These are phyloP conservation scores for Phialophora verrucosa DNA, from an alignment of 2,329 filamentous ascomycete species.

Conservation along the genomic window DNA sequence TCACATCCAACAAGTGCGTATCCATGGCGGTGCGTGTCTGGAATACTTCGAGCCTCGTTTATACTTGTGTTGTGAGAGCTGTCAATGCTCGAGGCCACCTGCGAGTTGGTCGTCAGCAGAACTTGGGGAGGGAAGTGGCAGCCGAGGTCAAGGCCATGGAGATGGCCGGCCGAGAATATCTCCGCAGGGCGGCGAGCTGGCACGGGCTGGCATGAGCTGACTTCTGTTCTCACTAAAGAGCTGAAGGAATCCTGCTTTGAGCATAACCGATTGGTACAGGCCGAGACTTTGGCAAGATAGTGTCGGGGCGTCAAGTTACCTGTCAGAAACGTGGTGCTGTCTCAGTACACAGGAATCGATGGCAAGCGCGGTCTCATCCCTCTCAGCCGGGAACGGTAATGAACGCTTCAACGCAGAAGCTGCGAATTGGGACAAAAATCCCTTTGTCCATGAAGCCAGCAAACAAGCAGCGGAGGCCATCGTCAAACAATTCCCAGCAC, in stretches of 20 bases:
- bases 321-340: not conserved
- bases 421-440: constrained; percentile 61
- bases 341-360: constrained; percentile 17
- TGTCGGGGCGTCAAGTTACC: no score
- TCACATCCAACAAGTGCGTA: not conserved
- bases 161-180: not conserved
- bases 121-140: not conserved
- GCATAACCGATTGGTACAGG: not conserved
- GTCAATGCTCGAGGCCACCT: not conserved
- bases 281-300: not conserved
- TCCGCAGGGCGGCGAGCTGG: constrained; percentile 2
- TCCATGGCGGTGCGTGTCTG: not conserved
- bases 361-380: constrained; percentile 36
- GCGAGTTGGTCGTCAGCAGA: not conserved
- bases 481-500: constrained; percentile 46
- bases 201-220: not conserved
- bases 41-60: not conserved
- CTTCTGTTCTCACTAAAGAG: not conserved
- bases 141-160: constrained; percentile 6
- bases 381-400: constrained; percentile 41
- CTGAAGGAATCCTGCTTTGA: not conserved
- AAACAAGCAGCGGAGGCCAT: constrained; percentile 55
- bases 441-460: constrained; percentile 55
- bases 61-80: not conserved
- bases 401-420: constrained; percentile 63